A percentile compares a stretch with the other conserved stretches of the same genome.
Conservation (phyloP, 2,329 filamentous ascomycete species). For the Aspergillus pseudoterreus region DNA sequence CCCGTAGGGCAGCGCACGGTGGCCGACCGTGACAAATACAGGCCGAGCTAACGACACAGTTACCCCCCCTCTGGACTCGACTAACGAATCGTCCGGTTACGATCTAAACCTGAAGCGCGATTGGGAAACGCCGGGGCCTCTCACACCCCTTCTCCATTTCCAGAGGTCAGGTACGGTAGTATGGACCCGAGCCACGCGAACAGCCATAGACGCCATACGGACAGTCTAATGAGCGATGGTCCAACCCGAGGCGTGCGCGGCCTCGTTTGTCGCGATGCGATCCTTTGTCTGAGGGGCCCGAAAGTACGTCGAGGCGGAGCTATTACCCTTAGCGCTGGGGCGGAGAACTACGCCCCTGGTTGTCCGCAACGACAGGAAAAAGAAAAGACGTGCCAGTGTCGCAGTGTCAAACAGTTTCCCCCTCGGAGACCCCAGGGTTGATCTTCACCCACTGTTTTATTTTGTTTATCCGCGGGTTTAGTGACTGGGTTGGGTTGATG, state of each 20-base stretch:
- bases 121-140: neutral
- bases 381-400: conserved; percentile 1
- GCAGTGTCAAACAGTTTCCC: conserved; percentile 3
- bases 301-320: neutral
- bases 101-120: neutral
- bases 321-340: neutral
- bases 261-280: no score
- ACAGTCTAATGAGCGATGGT: no score
- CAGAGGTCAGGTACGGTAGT: neutral
- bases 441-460: neutral
- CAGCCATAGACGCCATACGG: no score
- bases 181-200: neutral
- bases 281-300: no score
- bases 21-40: neutral
- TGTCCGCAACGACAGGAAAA: neutral
- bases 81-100: neutral
- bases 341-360: neutral
- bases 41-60: no score
- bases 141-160: neutral
- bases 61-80: no score
- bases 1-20: neutral
- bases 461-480: no score
- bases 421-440: no score
- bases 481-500: no score
- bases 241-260: no score